These are phyloP conservation scores for Cladosporium sp. DNA, from an alignment of 2,329 filamentous ascomycete genomes.

Conservation along the genomic window DNA sequence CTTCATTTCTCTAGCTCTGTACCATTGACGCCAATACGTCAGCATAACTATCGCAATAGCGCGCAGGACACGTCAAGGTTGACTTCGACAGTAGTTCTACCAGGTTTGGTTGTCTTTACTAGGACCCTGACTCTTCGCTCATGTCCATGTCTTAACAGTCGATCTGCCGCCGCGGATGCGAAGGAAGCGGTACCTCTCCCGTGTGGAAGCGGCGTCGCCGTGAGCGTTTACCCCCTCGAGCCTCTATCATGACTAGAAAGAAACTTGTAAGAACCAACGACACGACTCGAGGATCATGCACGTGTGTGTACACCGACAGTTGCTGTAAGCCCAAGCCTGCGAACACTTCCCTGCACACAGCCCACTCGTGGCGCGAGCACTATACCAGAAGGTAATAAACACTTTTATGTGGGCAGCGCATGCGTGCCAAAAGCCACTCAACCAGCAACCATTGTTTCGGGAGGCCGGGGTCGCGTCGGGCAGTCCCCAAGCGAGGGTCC, in stretches of 20 bases:
- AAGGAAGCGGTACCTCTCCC: neutral
- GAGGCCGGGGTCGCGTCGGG: slow-evolving; percentile 8
- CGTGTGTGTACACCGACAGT: neutral
- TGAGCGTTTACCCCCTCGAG: neutral
- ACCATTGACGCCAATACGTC: neutral
- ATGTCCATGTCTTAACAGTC: neutral
- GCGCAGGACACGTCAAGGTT: neutral
- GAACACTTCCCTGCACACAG: neutral
- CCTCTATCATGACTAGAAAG: neutral
- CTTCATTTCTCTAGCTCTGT: slow-evolving; percentile 1
- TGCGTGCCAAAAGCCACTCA: neutral
- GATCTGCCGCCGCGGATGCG: neutral
- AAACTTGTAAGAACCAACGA: neutral
- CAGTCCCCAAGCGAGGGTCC: neutral
- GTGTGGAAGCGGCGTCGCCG: neutral
- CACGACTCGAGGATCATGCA: neutral
- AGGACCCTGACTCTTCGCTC: neutral
- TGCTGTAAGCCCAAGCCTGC: neutral
- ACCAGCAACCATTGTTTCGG: neutral
- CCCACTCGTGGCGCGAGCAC: neutral
- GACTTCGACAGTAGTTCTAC: neutral
- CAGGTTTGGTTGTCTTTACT: neutral
- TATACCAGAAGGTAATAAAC: neutral
- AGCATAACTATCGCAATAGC: neutral
- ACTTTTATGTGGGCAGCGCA: neutral